phyloP scores from a whole-genome alignment of 2,329 filamentous ascomycete genomes.

The Diaporthe sp. region DNA sequence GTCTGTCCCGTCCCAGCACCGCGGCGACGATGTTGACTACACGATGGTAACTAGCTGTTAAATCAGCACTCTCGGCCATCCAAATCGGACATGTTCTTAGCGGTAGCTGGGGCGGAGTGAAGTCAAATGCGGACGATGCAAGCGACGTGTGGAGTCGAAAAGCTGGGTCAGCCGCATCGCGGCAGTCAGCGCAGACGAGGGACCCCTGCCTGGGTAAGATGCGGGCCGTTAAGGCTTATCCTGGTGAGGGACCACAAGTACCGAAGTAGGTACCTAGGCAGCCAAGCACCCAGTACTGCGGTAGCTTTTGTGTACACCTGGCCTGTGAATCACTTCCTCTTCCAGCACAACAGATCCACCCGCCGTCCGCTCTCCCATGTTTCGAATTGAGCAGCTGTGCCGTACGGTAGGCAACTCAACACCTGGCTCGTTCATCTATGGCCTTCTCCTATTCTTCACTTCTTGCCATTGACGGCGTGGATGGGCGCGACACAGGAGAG shows the following conservation, averaged over 20 bases:
- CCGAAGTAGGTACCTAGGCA: background rate
- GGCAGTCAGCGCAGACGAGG: background rate
- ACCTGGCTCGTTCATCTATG: background rate
- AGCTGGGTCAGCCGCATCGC: background rate
- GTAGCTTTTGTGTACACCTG: background rate
- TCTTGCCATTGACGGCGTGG: background rate
- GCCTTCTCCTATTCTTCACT: background rate
- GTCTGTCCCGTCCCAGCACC: too few species aligned
- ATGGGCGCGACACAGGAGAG: background rate
- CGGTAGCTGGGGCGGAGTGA: background rate
- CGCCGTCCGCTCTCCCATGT: background rate
- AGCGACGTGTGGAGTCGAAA: background rate
- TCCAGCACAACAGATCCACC: conserved; percentile 4
- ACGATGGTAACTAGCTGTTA: too few species aligned
- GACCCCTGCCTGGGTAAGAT: background rate
- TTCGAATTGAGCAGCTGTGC: conserved; percentile 9
- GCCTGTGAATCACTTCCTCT: conserved; percentile 8
- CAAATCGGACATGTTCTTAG: conserved; percentile 26
- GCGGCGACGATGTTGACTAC: too few species aligned
- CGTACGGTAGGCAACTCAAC: background rate
- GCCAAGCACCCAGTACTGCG: background rate
- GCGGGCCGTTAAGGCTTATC: background rate
- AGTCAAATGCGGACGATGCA: background rate
- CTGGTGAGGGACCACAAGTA: background rate
- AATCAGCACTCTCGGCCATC: background rate